A percentile compares a stretch with the other conserved stretches of the same genome.
phyloP scores from a whole-genome alignment of 2,329 filamentous ascomycete genomes.

The Tolypocladium capitatum region DNA sequence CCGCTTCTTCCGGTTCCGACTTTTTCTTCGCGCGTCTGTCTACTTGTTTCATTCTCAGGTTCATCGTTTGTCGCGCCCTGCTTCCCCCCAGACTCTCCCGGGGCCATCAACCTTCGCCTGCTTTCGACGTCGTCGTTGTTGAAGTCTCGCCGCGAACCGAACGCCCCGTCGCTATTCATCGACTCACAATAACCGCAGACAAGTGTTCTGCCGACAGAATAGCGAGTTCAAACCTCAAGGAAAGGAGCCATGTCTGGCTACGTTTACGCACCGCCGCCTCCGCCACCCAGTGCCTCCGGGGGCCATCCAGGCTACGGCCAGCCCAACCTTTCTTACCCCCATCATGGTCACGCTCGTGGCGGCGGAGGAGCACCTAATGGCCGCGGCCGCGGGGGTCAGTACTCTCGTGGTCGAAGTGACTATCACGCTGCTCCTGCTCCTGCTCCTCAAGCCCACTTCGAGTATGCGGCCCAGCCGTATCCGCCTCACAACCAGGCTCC shows the following conservation, averaged over 20 bases:
- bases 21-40: neutral
- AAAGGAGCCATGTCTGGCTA: slow-evolving; percentile 30
- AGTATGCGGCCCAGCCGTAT: slow-evolving; percentile 28
- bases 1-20: neutral
- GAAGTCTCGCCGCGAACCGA: neutral
- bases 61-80: neutral
- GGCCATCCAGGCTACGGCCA: slow-evolving; percentile 24
- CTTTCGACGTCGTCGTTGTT: too few species aligned
- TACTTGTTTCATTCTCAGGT: neutral
- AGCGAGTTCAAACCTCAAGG: slow-evolving; percentile 2
- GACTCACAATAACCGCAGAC: slow-evolving; percentile 2
- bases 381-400: slow-evolving; percentile 27
- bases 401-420: slow-evolving; percentile 23
- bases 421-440: slow-evolving; percentile 25
- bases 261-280: slow-evolving; percentile 41
- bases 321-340: slow-evolving; percentile 23
- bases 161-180: neutral
- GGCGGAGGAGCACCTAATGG: slow-evolving; percentile 23
- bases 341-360: slow-evolving; percentile 22
- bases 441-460: slow-evolving; percentile 25
- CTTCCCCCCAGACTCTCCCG: neutral
- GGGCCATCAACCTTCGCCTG: neutral
- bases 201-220: slow-evolving; percentile 8
- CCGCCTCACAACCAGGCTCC: slow-evolving; percentile 15
- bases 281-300: slow-evolving; percentile 23